Evolutionary conservation across 2,329 filamentous ascomycete genomes (phyloP), one percentile per base, ranked within the genome.

Genomic region (Microsporum audouinii): DNA sequence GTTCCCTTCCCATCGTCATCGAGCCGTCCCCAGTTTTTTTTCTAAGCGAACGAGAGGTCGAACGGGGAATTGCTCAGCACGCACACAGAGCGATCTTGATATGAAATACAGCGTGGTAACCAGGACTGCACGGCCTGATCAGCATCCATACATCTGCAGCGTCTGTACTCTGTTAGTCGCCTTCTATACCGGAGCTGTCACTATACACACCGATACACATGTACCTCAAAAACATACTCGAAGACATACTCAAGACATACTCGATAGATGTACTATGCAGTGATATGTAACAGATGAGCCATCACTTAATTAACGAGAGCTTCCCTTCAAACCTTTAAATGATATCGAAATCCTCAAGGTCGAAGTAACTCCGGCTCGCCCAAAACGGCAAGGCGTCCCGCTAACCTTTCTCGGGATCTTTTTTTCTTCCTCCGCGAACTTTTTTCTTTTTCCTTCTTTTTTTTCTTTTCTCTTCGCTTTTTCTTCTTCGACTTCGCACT

Each of bases 401-500:
- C 49, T 53, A 53, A n/a, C 49, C 49, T 53, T 51, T 53, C 49
- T 53, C 49, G 49, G 49, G n/a, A 53, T 31, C 49, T 53, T 33
- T 33, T 23, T 14, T 23, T 27, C 49, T 34, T 33, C 49, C 49
- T 31, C 49, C 49, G 49, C 49, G 49, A 51, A 53, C 61, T 53
- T 58, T 55, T 60, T 45, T 36, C 45, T 33, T 58, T 56, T 8
- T 41, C 45, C 7, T n/a, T n/a, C n/a, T n/a, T n/a, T 56, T 34
- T 7, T 8, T 41, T 55, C 7, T 43, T 63, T 49, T 36, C 38
- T 39, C 53, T 39, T 45, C 17, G 53, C 41, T 34, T 57, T 31
- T 60, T 45, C 14, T 62, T 56, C 56, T 39, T n/a, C 43, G 55
- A 59, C 41, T 14, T 34, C 49, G 49, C 49, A 53, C 49, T 34